Conservation (phyloP, 768 basidiomycete species). For the Exsudoporus frostii region DNA sequence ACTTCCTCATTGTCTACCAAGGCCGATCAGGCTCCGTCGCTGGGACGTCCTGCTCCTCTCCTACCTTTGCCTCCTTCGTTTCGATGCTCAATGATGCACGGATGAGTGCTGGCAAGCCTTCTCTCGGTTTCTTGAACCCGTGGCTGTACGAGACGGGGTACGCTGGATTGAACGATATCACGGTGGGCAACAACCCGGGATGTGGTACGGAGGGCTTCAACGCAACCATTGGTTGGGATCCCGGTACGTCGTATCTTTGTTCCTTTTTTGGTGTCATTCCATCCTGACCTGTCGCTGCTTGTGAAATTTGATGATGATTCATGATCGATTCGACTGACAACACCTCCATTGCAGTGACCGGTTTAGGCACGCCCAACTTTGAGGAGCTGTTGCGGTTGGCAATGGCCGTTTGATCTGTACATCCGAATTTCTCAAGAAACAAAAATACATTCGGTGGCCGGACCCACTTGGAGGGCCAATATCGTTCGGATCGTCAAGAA, state of each 20-base stretch:
- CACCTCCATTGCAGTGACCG: constrained; percentile 40
- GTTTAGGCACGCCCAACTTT: constrained; percentile 55
- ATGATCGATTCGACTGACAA: not conserved
- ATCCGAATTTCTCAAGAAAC: not conserved
- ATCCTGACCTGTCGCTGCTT: not conserved
- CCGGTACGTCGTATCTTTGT: constrained; percentile 45
- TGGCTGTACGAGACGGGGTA: constrained; percentile 44
- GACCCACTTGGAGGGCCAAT: no score
- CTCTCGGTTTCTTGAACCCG: constrained; percentile 70
- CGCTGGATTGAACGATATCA: constrained; percentile 53
- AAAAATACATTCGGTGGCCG: no score
- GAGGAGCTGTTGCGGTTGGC: constrained; percentile 42
- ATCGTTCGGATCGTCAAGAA: no score
- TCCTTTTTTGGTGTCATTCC: no score
- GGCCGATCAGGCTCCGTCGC: constrained; percentile 38
- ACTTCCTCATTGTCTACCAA: constrained; percentile 46
- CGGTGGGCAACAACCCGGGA: constrained; percentile 50
- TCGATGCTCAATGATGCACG: constrained; percentile 66
- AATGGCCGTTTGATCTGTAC: constrained; percentile 13
- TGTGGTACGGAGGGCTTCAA: constrained; percentile 69
- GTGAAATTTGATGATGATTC: not conserved
- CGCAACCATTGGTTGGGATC: constrained; percentile 58
- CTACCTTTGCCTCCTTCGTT: constrained; percentile 61
- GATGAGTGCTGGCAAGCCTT: constrained; percentile 35
- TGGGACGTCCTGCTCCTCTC: constrained; percentile 66